Percentiles rank a stretch among this genome's conserved stretches.
phyloP scores from a whole-genome alignment of 768 basidiomycete genomes.

The Clitopilus hobsonii region DNA sequence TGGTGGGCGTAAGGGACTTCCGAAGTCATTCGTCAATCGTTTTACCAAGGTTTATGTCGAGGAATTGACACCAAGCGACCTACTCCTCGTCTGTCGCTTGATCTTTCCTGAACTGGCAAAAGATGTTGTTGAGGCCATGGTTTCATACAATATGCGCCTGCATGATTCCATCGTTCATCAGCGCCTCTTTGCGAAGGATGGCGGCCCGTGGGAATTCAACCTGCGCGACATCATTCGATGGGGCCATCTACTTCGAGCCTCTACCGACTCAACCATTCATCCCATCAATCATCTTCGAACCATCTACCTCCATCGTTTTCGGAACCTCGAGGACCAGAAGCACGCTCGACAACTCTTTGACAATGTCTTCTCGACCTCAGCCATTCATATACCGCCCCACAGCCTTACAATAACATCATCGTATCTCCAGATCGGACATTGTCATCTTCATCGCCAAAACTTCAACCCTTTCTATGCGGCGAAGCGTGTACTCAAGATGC shows the following conservation, averaged over 20 bases:
- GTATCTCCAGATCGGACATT: slow-evolving; percentile 65
- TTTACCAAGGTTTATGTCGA: slow-evolving; percentile 98
- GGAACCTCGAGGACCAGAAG: slow-evolving; percentile 61
- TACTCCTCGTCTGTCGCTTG: slow-evolving; percentile 71
- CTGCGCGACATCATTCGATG: slow-evolving; percentile 91
- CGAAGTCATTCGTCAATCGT: slow-evolving; percentile 95
- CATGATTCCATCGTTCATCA: slow-evolving; percentile 61
- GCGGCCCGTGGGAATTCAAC: slow-evolving; percentile 98
- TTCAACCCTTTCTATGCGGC: slow-evolving; percentile 30
- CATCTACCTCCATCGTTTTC: slow-evolving; percentile 85
- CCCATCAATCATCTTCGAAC: slow-evolving; percentile 63
- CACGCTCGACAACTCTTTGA: slow-evolving; percentile 52
- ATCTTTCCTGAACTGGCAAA: slow-evolving; percentile 61
- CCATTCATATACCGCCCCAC: slow-evolving; percentile 21
- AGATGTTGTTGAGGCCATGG: slow-evolving; percentile 64
- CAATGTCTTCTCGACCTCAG: slow-evolving; percentile 35
- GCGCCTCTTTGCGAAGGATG: slow-evolving; percentile 69
- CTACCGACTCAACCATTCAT: slow-evolving; percentile 28
- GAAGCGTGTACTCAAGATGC: slow-evolving; percentile 52
- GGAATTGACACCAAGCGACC: slow-evolving; percentile 74
- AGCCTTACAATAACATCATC: slow-evolving; percentile 40
- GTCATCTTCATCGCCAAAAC: slow-evolving; percentile 33
- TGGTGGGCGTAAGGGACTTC: slow-evolving; percentile 94
- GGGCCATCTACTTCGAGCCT: slow-evolving; percentile 51
- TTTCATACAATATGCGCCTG: slow-evolving; percentile 71